Base-by-base conservation (phyloP, 139 green algal genomes). In the Auxenochlorella pyrenoidosa region DNA sequence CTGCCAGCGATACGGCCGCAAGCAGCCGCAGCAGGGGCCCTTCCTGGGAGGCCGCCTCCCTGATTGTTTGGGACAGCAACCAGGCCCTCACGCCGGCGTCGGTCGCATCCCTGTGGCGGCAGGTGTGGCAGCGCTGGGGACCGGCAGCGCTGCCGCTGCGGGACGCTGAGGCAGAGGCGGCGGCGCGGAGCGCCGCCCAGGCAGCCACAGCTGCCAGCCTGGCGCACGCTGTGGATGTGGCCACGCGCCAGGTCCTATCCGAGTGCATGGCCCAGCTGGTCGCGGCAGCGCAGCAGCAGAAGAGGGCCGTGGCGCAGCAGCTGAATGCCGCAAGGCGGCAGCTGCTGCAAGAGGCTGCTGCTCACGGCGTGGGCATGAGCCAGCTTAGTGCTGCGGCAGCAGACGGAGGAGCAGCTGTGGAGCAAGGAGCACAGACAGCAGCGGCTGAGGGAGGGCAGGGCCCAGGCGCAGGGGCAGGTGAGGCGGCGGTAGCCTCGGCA, bases 221-320 rank as follows among this genome's bases (percentile, higher is more conserved):
- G 32, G 41, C 44, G 80, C 80, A 85, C 16, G 60, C 80, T 76
- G 40, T 71, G 2, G 80, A 85, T n/a, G 24, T 85, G 15, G 80
- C 80, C 0, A 85, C 80, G 0, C 80, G 80, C 63, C 80, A 77
- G 26, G 40, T 76, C 2, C 80, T 85, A 28, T 76, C 63, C 0
- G 59, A 71, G 3, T 41, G 38, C 80, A 85, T 85, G 80, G 60
- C 32, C 60, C 80, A n/a, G 10, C 28, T 85, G 28, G 40, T 24
- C 32, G 12, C 26, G 15, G 80, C 40, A 43, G 40, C 36, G 40
- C 63, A 70, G 40, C 63, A 60, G 40, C 28, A 10, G 13, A 85
- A 85, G 72, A 41, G 30, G 18, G 80, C 63, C 1, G 40, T 60
- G 44, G 80, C 80, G 13, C 80, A 85, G 80, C 80, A 63, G 60